Conservation (phyloP, 352 stramenopile genomes). For the Albugo laibachii region DNA sequence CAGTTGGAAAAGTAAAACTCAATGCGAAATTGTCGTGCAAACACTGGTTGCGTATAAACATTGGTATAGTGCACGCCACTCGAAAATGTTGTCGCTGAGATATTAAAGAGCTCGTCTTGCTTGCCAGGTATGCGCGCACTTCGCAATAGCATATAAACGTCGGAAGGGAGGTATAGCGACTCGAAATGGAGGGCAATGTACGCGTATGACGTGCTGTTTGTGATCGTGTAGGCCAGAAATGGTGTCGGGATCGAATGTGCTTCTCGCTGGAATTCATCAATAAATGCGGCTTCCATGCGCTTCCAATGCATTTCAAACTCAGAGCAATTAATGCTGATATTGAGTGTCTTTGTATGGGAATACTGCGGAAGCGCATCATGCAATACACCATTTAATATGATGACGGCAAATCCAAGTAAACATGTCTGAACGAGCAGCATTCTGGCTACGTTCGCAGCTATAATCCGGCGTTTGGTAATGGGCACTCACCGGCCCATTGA, state of each 20-base stretch:
- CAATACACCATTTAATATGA: too few species aligned
- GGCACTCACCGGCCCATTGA: too few species aligned
- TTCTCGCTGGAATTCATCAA: too few species aligned
- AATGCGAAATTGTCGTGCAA: constrained; percentile 28
- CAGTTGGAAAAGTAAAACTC: constrained; percentile 25
- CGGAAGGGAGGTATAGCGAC: constrained; percentile 22
- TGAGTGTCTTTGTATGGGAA: too few species aligned
- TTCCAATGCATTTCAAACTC: too few species aligned
- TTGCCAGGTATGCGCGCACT: constrained; percentile 21
- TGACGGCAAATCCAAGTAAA: too few species aligned
- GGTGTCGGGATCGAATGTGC: constrained; percentile 4
- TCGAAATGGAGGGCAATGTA: constrained; percentile 29
- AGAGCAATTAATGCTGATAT: too few species aligned
- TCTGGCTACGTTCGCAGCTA: too few species aligned
- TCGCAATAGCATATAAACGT: constrained; percentile 18
- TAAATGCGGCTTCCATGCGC: too few species aligned
- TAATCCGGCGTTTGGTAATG: too few species aligned
- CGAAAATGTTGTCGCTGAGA: constrained; percentile 13
- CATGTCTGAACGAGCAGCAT: too few species aligned
- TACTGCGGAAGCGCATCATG: too few species aligned
- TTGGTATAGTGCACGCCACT: constrained; percentile 12
- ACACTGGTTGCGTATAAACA: constrained; percentile 14
- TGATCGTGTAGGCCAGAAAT: constrained; percentile 27
- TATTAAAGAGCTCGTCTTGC: constrained; percentile 17
- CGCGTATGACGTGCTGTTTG: constrained; percentile 25